These are phyloP conservation scores for Synchytrium microbalum DNA, from an alignment of 371 early-diverging fungal species.

Conservation along the genomic window DNA sequence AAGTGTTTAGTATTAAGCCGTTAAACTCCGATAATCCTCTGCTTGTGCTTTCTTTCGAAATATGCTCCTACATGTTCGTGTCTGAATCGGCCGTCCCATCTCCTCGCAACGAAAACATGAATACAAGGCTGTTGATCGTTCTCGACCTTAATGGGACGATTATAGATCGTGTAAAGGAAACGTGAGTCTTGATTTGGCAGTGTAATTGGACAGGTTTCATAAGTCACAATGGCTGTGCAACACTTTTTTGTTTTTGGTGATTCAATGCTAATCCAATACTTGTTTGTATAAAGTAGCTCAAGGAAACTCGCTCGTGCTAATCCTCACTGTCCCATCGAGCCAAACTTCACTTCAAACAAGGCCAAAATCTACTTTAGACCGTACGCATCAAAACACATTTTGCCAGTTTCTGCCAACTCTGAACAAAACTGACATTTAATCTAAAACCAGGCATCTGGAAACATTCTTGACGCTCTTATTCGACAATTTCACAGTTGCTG, in stretches of 20 bases:
- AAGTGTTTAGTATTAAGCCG: too few species aligned
- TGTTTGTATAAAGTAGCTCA: too few species aligned
- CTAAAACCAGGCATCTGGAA: conserved; percentile 17
- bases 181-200: too few species aligned
- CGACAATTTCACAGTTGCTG: conserved; percentile 22
- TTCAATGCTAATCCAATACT: too few species aligned
- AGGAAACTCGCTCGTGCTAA: conserved; percentile 11
- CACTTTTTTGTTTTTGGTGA: too few species aligned
- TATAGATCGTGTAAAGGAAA: conserved; percentile 17
- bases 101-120: too few species aligned
- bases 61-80: too few species aligned
- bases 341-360: conserved; percentile 12
- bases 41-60: too few species aligned
- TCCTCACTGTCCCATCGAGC: conserved; percentile 13
- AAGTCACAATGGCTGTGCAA: too few species aligned
- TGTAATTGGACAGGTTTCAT: too few species aligned
- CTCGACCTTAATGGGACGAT: conserved; percentile 29
- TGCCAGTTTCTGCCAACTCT: background rate
- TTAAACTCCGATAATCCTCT: too few species aligned
- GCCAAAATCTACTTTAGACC: conserved; percentile 2
- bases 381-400: background rate
- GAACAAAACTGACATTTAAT: background rate
- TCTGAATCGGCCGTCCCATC: too few species aligned
- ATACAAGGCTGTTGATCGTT: conserved; percentile 21
- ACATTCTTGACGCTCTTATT: conserved; percentile 23